These are phyloP conservation scores for Phellinidium pouzarii DNA, from an alignment of 1,284 basidiomycete species.

Conservation along the genomic window DNA sequence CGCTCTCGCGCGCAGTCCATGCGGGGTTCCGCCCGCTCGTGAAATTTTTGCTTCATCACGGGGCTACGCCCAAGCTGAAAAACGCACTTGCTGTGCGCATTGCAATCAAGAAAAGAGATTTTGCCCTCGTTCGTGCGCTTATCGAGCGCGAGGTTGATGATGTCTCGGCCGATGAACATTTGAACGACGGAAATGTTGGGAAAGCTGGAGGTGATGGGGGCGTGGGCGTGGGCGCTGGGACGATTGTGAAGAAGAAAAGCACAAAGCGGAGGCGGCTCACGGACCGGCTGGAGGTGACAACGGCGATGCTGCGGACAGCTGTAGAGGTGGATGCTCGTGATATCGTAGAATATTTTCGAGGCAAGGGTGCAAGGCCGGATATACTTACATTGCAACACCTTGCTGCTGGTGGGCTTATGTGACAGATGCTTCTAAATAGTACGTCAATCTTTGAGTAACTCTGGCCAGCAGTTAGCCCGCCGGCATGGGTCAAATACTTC, in stretches of 20 bases:
- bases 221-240: slow-evolving; percentile 12
- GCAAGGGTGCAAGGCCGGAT: slow-evolving; percentile 72
- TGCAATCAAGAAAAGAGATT: slow-evolving; percentile 65
- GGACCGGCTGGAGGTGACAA: slow-evolving; percentile 52
- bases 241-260: slow-evolving; percentile 19
- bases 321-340: slow-evolving; percentile 57
- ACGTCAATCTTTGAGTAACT: no score
- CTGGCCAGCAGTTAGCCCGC: no score
- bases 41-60: slow-evolving; percentile 59
- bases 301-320: slow-evolving; percentile 56
- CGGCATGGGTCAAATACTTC: no score
- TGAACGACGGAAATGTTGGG: neutral
- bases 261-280: slow-evolving; percentile 48
- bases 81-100: slow-evolving; percentile 59
- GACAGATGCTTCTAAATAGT: no score
- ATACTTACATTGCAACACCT: slow-evolving; percentile 57
- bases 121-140: slow-evolving; percentile 63
- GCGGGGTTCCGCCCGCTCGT: slow-evolving; percentile 58
- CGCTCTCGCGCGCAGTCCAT: slow-evolving; percentile 69
- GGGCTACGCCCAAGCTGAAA: slow-evolving; percentile 61
- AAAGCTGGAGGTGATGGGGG: neutral
- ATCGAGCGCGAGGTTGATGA: slow-evolving; percentile 48
- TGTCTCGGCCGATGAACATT: neutral
- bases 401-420: slow-evolving; percentile 15
- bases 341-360: slow-evolving; percentile 69